Evolutionary conservation across 345 rosid genomes (phyloP).

Genomic region (Bruguiera parviflora): DNA sequence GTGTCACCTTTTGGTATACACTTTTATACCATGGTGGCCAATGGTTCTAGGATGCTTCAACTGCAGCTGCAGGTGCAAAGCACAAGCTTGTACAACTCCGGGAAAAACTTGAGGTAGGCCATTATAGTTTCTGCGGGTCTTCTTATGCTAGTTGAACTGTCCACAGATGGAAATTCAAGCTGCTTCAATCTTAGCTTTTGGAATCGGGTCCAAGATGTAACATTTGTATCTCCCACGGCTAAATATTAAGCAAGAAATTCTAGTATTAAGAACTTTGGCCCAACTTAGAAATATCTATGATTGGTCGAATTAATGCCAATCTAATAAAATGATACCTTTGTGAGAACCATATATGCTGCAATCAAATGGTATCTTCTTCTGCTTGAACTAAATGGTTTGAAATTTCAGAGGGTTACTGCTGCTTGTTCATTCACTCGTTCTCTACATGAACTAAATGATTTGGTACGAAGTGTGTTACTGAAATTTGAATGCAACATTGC

Average conservation of each 20-base stretch:
- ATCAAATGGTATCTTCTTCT: background rate
- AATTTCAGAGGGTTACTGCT: background rate
- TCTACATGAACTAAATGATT: background rate
- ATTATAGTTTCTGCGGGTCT: background rate
- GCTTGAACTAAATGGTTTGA: background rate
- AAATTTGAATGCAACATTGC: too few relatives aligned
- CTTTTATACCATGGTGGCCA: conserved; percentile 23
- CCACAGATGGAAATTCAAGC: background rate
- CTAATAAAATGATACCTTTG: background rate
- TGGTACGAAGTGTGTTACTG: too few relatives aligned
- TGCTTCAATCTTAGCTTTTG: background rate
- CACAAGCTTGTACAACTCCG: conserved; percentile 68
- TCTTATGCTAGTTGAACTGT: conserved; percentile 1
- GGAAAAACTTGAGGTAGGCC: conserved; percentile 73
- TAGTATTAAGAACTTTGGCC: background rate
- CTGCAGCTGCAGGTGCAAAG: conserved; percentile 68
- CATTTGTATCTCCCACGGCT: background rate
- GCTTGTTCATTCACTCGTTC: background rate
- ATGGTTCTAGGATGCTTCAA: conserved; percentile 56
- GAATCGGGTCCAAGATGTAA: background rate
- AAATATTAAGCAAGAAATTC: background rate
- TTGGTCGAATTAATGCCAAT: background rate
- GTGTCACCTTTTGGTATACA: background rate
- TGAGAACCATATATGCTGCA: background rate
- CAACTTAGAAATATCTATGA: background rate